Evolutionary conservation across 495 filamentous ascomycete genomes (phyloP), one percentile per base, ranked within the genome.

Genomic region (Oidiodendron maius): DNA sequence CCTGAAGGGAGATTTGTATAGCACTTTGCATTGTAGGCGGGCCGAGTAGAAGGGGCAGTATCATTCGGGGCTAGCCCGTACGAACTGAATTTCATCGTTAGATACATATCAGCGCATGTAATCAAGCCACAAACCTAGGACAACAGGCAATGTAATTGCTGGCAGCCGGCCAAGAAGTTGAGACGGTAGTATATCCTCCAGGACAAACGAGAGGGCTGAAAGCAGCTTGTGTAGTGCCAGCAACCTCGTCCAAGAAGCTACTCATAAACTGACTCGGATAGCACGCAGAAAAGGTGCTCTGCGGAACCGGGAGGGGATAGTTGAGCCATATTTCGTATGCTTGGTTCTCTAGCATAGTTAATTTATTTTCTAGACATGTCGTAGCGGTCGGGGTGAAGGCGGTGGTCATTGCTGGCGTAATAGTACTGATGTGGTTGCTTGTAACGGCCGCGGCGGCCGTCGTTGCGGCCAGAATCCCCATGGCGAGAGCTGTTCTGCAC

Each of bases 261-360:
- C 26, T n/a, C 26, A 58, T 40, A 40, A 52, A 60, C 50, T 62
- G 56, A 39, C 45, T 46, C 38, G 59, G 57, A 51, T 62, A 62
- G 38, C 59, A 62, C 15, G 45, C 53, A 1, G 46, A 40, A 4
- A 62, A 10, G 9, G 57, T 60, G 3, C 47, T 55, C 4, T 53
- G 57, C 2, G 59, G 45, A 44, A 60, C 59, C 1, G 59, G 59
- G 4, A 60, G 26, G 2, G 54, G 53, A n/a, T 48, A 35, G 37
- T 62, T 57, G 2, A 50, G 44, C 59, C 59, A 62, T 9, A 62
- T 51, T 17, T 52, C 40, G 43, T 46, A 57, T 18, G 13, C 52
- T 2, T 46, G 44, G 11, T 58, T 46, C 1, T 50, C 44, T 39
- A 61, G 38, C 51, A 58, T 58, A 0, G 58, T 58, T 24, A 58